phyloP scores from a whole-genome alignment of 2,329 filamentous ascomycete species.

The Teratosphaeria viscida region DNA sequence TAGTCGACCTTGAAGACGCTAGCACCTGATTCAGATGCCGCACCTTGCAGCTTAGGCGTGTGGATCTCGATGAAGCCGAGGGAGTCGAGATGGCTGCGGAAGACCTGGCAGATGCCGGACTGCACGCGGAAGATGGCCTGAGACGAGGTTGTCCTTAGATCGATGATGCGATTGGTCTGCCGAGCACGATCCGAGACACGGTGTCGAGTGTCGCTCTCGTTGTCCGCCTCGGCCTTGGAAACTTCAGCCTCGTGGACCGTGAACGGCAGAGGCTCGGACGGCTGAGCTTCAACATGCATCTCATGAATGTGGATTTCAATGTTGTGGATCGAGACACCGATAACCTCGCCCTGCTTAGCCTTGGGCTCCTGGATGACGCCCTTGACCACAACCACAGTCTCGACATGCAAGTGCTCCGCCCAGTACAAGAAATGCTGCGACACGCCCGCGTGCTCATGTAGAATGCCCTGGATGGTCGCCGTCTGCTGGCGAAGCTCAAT shows the following conservation, averaged over 20 bases:
- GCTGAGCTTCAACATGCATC: constrained; percentile 51
- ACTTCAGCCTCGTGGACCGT: constrained; percentile 62
- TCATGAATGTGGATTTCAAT: constrained; percentile 64
- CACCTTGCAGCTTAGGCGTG: constrained; percentile 81
- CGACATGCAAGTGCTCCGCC: constrained; percentile 71
- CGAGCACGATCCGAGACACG: constrained; percentile 64
- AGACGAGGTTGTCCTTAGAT: constrained; percentile 73
- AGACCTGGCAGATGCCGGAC: constrained; percentile 67
- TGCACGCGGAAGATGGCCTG: constrained; percentile 84
- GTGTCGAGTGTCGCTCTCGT: constrained; percentile 46
- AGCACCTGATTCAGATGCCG: constrained; percentile 81
- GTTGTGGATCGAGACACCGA: constrained; percentile 63
- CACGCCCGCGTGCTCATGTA: constrained; percentile 52
- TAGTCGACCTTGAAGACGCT: constrained; percentile 90
- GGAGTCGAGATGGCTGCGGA: constrained; percentile 64
- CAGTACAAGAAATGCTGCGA: constrained; percentile 73
- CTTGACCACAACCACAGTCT: constrained; percentile 66
- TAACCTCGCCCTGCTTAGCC: constrained; percentile 54
- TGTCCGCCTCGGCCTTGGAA: constrained; percentile 45
- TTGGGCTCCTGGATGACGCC: constrained; percentile 64
- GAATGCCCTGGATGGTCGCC: constrained; percentile 72
- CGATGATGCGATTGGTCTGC: constrained; percentile 67
- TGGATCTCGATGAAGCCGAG: constrained; percentile 86
- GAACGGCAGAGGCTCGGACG: constrained; percentile 55
- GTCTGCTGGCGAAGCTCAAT: constrained; percentile 77